These are phyloP conservation scores for Nemania sp. DNA, from an alignment of 2,329 filamentous ascomycete genomes.

Conservation along the genomic window DNA sequence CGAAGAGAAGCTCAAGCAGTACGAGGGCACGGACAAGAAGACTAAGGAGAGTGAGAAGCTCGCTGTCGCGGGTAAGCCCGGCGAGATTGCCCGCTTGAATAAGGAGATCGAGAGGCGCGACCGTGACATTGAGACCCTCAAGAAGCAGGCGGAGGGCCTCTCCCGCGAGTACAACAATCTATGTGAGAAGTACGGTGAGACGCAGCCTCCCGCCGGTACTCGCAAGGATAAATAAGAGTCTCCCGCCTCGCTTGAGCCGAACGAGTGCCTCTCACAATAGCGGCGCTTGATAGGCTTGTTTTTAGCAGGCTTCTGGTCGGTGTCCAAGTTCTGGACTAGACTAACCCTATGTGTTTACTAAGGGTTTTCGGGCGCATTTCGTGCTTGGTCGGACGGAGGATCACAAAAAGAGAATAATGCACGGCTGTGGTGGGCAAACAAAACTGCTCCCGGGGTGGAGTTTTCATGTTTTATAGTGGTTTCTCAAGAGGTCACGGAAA, in stretches of 20 bases:
- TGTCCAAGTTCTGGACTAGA: slow-evolving; percentile 7
- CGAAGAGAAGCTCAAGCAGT: slow-evolving; percentile 88
- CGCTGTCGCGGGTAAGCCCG: slow-evolving; percentile 77
- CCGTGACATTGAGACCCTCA: slow-evolving; percentile 84
- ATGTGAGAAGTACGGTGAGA: slow-evolving; percentile 80
- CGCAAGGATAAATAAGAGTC: slow-evolving; percentile 68
- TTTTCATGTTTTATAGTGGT: slow-evolving; percentile 5
- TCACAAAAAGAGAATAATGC: neutral
- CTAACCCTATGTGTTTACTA: neutral
- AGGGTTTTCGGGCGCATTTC: slow-evolving; percentile 1
- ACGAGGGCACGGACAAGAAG: slow-evolving; percentile 73
- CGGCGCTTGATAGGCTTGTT: slow-evolving; percentile 11
- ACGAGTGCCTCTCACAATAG: neutral
- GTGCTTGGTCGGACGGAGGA: slow-evolving; percentile 1
- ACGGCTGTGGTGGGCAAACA: slow-evolving; percentile 1
- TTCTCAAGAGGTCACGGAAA: slow-evolving; percentile 1
- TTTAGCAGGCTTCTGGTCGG: slow-evolving; percentile 14
- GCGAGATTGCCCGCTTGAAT: slow-evolving; percentile 77
- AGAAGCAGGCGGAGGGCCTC: slow-evolving; percentile 91
- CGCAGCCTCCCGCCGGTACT: slow-evolving; percentile 61
- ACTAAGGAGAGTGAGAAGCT: slow-evolving; percentile 79
- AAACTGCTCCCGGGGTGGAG: neutral
- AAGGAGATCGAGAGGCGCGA: slow-evolving; percentile 83
- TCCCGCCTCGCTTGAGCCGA: neutral
- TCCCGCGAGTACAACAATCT: slow-evolving; percentile 87